Base-by-base conservation (phyloP, 257 asterid species). In the Solanum arcanum region DNA sequence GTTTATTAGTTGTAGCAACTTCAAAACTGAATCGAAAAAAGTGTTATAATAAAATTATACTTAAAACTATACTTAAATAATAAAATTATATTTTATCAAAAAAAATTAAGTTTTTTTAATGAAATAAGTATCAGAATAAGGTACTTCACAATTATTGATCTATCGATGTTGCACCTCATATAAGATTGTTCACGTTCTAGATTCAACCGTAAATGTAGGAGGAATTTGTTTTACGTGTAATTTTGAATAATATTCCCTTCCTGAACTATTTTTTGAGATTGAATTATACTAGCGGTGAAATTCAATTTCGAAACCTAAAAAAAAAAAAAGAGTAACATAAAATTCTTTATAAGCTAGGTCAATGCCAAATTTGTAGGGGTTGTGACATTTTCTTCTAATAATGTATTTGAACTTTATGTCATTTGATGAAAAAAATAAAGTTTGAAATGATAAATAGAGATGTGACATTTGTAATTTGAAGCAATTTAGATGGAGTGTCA, bases 181-280 rank as follows among this genome's bases (percentile, higher is more conserved):
- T 62, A 23, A 18, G 6, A 23, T 62, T 62, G 14, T 23, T n/a
- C 27, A 23, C 3, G 31, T 29, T 62, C 3, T 12, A 62, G 15
- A 62, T 62, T 1, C 69, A 62, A 0, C 3, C 1, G 4, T 62
- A 6, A 0, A 1, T 60, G 14, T 60, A 9, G 6, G 2, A 8
- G 0, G 5, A 33, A 4, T 33, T 33, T 33, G 1, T 18, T 59
- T 59, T 59, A 18, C 21, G 1, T 0, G 1, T 37, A 37, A 0
- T 62, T 11, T 62, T 62, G 27, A 0, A 12, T 12, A 62, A 62
- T 62, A 7, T 1, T n/a, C 3, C 2, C 29, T 6, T 10, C 1
- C n/a, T 5, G 0, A 62, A 2, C 12, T 62, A 23, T 12, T 2
- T 62, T 62, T 62, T n/a, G 31, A 62, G 8, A 62, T 23, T n/a